These are phyloP conservation scores for Zymoseptoria brevis DNA, from an alignment of 2,329 filamentous ascomycete genomes.

Conservation along the genomic window DNA sequence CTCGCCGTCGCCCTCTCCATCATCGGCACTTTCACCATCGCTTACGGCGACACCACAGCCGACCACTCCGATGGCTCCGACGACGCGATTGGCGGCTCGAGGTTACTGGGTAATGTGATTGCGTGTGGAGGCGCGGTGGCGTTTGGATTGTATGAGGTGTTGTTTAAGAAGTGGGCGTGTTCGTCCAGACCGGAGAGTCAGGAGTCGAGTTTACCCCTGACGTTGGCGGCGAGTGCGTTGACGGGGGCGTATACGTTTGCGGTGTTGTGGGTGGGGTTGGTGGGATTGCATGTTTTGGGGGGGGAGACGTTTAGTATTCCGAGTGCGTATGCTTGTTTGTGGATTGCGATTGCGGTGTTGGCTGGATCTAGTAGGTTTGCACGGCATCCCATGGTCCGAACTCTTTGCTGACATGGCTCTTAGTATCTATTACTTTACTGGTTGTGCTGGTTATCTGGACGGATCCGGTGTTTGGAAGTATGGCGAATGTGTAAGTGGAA, in stretches of 20 bases:
- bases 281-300: slow-evolving; percentile 24
- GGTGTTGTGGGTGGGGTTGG: slow-evolving; percentile 23
- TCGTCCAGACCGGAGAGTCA: slow-evolving; percentile 20
- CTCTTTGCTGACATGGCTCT: background rate
- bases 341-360: slow-evolving; percentile 24
- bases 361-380: slow-evolving; percentile 20
- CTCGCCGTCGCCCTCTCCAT: slow-evolving; percentile 27
- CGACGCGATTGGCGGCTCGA: slow-evolving; percentile 18
- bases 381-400: slow-evolving; percentile 1
- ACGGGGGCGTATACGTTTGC: slow-evolving; percentile 27
- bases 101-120: slow-evolving; percentile 26
- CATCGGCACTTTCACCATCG: slow-evolving; percentile 27
- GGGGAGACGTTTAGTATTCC: slow-evolving; percentile 25
- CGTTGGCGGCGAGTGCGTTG: slow-evolving; percentile 25
- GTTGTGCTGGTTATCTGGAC: slow-evolving; percentile 29
- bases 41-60: slow-evolving; percentile 27
- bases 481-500: slow-evolving; percentile 28
- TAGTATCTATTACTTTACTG: slow-evolving; percentile 26
- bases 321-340: slow-evolving; percentile 19
- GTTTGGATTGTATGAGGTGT: slow-evolving; percentile 29
- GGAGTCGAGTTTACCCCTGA: slow-evolving; percentile 23
- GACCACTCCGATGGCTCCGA: slow-evolving; percentile 10
- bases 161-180: slow-evolving; percentile 31
- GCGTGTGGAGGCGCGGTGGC: slow-evolving; percentile 26
- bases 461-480: slow-evolving; percentile 27